A percentile compares a stretch with the other conserved stretches of the same genome.
Conservation (phyloP, 805 yeast genomes). For the Komagataella ulmi region DNA sequence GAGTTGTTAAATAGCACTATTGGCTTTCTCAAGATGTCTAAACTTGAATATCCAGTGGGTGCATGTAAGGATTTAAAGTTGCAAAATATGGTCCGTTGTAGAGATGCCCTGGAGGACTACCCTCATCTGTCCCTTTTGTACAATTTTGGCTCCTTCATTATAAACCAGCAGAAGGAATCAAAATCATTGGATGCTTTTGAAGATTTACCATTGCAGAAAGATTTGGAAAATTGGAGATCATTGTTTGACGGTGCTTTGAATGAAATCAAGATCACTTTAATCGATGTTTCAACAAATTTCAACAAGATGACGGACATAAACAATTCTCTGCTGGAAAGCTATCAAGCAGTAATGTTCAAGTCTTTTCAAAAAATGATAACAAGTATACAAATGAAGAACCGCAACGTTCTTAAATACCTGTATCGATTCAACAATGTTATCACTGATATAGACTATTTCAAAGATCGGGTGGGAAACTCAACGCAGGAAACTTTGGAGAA, state of each 20-base stretch:
- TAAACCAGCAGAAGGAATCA: background rate
- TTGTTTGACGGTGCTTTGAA: background rate
- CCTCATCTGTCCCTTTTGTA: background rate
- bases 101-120: background rate
- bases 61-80: background rate
- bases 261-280: background rate
- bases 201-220: background rate
- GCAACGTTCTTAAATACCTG: background rate
- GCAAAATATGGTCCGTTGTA: background rate
- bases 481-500: background rate
- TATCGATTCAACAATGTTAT: background rate
- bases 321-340: background rate
- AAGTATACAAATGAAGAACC: background rate
- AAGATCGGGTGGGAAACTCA: background rate
- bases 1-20: background rate
- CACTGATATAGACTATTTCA: background rate
- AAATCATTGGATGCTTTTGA: background rate
- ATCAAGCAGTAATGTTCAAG: background rate
- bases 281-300: background rate
- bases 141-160: background rate
- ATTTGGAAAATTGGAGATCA: background rate
- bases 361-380: background rate
- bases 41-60: background rate
- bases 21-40: background rate
- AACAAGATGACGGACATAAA: background rate